These are phyloP conservation scores for Baudoinia panamericana DNA, from an alignment of 495 filamentous ascomycete genomes.

Conservation along the genomic window DNA sequence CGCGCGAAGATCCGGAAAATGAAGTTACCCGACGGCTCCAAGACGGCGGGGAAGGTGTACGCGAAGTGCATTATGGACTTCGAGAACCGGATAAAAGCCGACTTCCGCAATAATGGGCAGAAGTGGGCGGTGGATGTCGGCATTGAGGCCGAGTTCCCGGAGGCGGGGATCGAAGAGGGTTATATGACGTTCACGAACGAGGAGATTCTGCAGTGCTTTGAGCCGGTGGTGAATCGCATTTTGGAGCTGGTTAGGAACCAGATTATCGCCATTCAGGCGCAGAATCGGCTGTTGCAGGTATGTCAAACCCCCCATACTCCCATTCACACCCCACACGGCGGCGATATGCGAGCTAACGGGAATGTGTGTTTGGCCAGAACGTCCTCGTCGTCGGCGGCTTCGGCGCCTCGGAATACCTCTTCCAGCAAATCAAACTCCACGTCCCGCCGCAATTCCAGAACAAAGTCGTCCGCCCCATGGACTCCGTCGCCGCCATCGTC, in stretches of 20 bases:
- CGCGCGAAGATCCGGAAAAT: constrained; percentile 66
- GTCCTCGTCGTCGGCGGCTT: constrained; percentile 64
- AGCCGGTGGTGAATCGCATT: constrained; percentile 64
- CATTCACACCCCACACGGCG: too few relatives aligned
- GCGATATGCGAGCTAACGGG: too few relatives aligned
- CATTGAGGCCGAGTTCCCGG: constrained; percentile 64
- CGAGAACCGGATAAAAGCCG: constrained; percentile 65
- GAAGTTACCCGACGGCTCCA: constrained; percentile 63
- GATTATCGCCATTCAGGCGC: constrained; percentile 66
- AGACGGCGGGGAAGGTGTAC: constrained; percentile 60
- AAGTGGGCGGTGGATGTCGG: constrained; percentile 68
- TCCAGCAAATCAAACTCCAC: constrained; percentile 72
- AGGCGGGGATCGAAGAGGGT: constrained; percentile 62
- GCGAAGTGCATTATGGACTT: constrained; percentile 75
- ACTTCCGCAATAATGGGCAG: constrained; percentile 69
- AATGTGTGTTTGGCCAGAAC: too few relatives aligned
- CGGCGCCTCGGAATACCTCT: constrained; percentile 63
- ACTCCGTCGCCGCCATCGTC: constrained; percentile 64
- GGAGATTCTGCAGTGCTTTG: constrained; percentile 66
- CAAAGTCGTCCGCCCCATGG: constrained; percentile 66
- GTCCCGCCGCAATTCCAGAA: constrained; percentile 68
- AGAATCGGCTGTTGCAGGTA: constrained; percentile 60
- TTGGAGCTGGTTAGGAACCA: constrained; percentile 62
- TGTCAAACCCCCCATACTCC: too few relatives aligned
- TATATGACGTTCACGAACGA: constrained; percentile 78